phyloP scores from a whole-genome alignment of 345 rosid genomes.

The Camelina sativa region DNA sequence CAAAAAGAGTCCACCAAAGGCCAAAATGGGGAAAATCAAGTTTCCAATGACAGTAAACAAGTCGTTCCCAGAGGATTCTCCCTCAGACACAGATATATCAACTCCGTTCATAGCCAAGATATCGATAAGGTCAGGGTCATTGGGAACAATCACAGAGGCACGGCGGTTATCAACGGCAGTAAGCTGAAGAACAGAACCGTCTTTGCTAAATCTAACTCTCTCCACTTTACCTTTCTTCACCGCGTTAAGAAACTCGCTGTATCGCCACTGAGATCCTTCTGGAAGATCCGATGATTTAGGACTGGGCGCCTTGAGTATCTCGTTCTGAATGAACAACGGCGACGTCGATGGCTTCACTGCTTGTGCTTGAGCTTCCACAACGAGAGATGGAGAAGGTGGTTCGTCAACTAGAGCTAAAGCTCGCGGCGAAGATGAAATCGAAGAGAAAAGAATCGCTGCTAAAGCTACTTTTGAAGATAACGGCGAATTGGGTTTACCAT shows the following conservation, averaged over 20 bases:
- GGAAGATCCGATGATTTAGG: slow-evolving; percentile 69
- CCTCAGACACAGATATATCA: slow-evolving; percentile 76
- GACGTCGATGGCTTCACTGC: slow-evolving; percentile 53
- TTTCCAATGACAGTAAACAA: slow-evolving; percentile 65
- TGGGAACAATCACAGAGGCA: slow-evolving; percentile 64
- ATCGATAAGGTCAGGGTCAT: slow-evolving; percentile 74
- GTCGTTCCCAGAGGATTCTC: slow-evolving; percentile 65
- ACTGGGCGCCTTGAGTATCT: slow-evolving; percentile 61
- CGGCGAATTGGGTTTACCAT: slow-evolving; percentile 35
- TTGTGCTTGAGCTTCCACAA: slow-evolving; percentile 49
- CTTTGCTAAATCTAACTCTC: slow-evolving; percentile 76
- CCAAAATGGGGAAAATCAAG: slow-evolving; percentile 64
- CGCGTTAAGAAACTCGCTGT: slow-evolving; percentile 77
- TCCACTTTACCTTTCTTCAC: slow-evolving; percentile 79
- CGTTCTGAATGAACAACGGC: slow-evolving; percentile 58
- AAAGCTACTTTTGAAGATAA: slow-evolving; percentile 47
- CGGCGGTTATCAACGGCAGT: slow-evolving; percentile 74
- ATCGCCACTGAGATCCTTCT: slow-evolving; percentile 70
- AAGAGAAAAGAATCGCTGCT: slow-evolving; percentile 60
- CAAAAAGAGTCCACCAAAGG: slow-evolving; percentile 69
- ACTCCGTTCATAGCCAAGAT: slow-evolving; percentile 80
- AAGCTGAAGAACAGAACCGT: slow-evolving; percentile 66
- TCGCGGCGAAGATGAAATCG: slow-evolving; percentile 47
- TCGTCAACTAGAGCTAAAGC: slow-evolving; percentile 64
- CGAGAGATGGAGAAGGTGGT: slow-evolving; percentile 22